Conservation (phyloP, 1,284 basidiomycete genomes). For the Ustilago trichophora region DNA sequence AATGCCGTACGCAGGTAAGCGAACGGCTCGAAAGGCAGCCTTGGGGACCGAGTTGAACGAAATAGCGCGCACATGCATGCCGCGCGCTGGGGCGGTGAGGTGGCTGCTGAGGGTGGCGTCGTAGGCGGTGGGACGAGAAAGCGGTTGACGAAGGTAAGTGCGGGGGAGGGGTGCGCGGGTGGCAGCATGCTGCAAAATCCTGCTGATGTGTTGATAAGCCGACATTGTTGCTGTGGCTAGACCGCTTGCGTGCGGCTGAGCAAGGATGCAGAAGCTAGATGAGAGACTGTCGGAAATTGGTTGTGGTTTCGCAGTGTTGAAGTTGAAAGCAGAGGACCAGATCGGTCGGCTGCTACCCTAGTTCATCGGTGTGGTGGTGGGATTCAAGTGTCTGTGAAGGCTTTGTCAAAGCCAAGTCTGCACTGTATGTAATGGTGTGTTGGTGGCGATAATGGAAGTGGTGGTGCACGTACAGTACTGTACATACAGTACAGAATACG, state of each 20-base stretch:
- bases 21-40: constrained; percentile 51
- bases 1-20: constrained; percentile 58
- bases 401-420: no score
- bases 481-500: no score
- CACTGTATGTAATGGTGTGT: no score
- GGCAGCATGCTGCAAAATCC: constrained; percentile 13
- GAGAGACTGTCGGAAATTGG: no score
- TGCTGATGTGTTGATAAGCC: constrained; percentile 13
- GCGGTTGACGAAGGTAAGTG: constrained; percentile 9
- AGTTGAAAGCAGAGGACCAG: no score
- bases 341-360: no score
- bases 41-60: constrained; percentile 62
- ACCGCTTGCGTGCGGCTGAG: neutral
- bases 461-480: no score
- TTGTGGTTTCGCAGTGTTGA: no score
- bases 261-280: no score
- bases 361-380: neutral
- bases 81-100: constrained; percentile 20
- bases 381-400: no score
- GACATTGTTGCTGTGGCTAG: constrained; percentile 10
- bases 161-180: neutral
- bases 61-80: constrained; percentile 60
- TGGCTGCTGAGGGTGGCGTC: constrained; percentile 3
- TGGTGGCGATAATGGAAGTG: constrained; percentile 4
- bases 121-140: constrained; percentile 14